Base-by-base conservation (phyloP, 1,139 yeast genomes). In the Yamadazyma songkhlaensis region DNA sequence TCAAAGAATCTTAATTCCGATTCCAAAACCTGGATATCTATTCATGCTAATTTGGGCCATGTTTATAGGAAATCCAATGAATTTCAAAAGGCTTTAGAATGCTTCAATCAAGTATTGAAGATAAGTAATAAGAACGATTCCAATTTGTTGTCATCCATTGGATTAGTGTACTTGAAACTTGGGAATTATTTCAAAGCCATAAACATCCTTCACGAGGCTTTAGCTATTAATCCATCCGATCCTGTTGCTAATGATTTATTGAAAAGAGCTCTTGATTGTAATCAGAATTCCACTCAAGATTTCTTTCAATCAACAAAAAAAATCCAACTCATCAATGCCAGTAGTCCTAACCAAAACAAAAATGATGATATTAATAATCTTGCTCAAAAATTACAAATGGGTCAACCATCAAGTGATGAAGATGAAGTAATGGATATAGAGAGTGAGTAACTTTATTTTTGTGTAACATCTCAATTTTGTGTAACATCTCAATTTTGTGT, bases 21-120 rank as follows among this genome's bases (percentile, higher is more conserved):
- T 44, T 81, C 92, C 5, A 82, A 80, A 47, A 85, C 94, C 0
- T 86, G 96, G 87, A 68, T 84, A 1, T 84, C 96, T 3, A 85
- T 94, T 25, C 89, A 87, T 57, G 77, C 90, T 14, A 94, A 94
- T 57, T 67, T 92, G 42, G 98, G 96, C 0, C 97, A 90, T 59
- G 95, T 92, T 3, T 87, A 84, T 57, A 69, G 97, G 40, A 73
- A 88, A 38, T 60, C 80, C 39, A 81, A 79, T 37, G 73, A 76
- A 39, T 77, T 70, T 40, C 77, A 79, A 35, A 77, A 79, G 51
- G 85, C 97, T 0, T 67, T 89, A 31, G 75, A 72, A 29, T 84
- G 86, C 53, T 89, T 92, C 57, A 79, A 80, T 43, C 83, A 83
- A 49, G 96, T 92, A 4, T 59, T 85, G 29, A 79, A 79, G 44